These are phyloP conservation scores for Rutstroemia sp. DNA, from an alignment of 2,329 filamentous ascomycete genomes.

Conservation along the genomic window DNA sequence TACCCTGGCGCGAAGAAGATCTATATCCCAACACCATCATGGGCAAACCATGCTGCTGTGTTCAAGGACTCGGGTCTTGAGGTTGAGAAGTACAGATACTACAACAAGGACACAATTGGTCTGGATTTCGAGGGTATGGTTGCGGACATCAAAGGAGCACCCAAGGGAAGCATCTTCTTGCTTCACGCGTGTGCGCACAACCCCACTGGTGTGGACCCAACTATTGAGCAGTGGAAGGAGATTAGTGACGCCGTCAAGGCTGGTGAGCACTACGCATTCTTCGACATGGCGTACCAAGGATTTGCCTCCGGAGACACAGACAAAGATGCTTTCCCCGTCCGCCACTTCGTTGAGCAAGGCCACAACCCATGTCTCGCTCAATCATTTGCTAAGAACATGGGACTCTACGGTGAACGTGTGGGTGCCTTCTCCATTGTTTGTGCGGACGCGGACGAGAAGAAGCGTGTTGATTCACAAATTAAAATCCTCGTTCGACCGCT, in stretches of 20 bases:
- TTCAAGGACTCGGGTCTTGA: conserved; percentile 88
- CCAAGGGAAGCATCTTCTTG: conserved; percentile 80
- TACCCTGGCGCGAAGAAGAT: conserved; percentile 90
- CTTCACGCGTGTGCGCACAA: conserved; percentile 98
- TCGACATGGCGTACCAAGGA: conserved; percentile 99
- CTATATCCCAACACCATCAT: conserved; percentile 92
- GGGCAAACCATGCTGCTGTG: conserved; percentile 97
- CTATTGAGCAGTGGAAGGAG: conserved; percentile 82
- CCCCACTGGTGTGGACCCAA: conserved; percentile 94
- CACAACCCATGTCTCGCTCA: conserved; percentile 84
- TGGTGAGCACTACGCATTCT: conserved; percentile 87
- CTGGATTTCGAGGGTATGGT: conserved; percentile 95
- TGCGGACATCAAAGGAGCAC: conserved; percentile 81
- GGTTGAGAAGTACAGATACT: conserved; percentile 96
- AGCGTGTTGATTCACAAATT: conserved; percentile 92
- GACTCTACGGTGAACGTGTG: conserved; percentile 96
- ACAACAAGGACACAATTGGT: conserved; percentile 97
- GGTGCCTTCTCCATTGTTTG: conserved; percentile 93
- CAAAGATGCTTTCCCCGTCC: conserved; percentile 86
- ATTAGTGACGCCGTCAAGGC: conserved; percentile 83
- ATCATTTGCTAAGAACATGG: conserved; percentile 99
- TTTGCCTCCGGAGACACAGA: conserved; percentile 90
- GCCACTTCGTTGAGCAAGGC: conserved; percentile 88
- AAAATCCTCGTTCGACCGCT: conserved; percentile 96
- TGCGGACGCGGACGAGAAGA: conserved; percentile 81